Evolutionary conservation across 176 grass and related monocot species (phyloP).

Genomic region (Rhipidocladum racemiflorum): DNA sequence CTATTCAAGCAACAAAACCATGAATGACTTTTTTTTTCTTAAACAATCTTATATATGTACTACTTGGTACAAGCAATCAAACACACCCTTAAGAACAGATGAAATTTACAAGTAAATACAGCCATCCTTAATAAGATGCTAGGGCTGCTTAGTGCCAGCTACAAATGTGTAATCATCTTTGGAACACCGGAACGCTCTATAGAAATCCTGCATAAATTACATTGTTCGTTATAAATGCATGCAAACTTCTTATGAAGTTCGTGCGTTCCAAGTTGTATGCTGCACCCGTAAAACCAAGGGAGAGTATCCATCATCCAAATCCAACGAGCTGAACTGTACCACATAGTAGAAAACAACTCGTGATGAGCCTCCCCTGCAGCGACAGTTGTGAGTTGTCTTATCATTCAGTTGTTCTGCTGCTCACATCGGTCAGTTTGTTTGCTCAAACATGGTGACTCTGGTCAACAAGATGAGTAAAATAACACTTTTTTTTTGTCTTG

Average conservation of each 20-base stretch:
- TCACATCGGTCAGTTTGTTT: neutral
- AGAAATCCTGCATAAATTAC: neutral
- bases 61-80: too few relatives aligned
- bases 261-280: neutral
- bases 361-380: neutral
- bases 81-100: constrained; percentile 13
- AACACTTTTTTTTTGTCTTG: neutral
- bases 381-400: neutral
- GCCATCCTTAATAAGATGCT: neutral
- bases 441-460: neutral
- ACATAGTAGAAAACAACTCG: neutral
- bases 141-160: neutral
- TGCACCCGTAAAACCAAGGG: neutral
- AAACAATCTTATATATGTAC: too few relatives aligned
- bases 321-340: neutral
- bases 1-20: too few relatives aligned
- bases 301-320: neutral
- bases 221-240: neutral
- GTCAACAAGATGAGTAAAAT: neutral
- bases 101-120: neutral
- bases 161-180: neutral
- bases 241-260: neutral
- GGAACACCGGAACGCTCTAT: neutral
- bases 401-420: neutral
- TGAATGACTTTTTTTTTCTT: too few relatives aligned